Evolutionary conservation across 2,329 filamentous ascomycete species (phyloP).

Genomic region (Fusarium decemcellulare): DNA sequence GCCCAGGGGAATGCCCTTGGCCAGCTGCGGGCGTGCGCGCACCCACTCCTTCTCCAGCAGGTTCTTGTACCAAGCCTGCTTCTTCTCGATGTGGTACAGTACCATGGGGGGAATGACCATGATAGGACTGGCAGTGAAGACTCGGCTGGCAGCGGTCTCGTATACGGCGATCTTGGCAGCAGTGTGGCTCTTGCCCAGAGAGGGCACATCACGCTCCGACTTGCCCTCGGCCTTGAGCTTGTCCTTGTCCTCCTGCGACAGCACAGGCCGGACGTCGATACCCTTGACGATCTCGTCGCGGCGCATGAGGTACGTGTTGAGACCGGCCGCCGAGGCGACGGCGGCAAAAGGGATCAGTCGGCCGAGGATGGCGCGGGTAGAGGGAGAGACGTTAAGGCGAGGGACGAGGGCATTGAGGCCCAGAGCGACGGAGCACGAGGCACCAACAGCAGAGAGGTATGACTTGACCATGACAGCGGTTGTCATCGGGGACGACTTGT

Average conservation of each 20-base stretch:
- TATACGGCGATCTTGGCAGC: slow-evolving; percentile 91
- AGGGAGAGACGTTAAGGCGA: slow-evolving; percentile 83
- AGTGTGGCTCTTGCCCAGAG: slow-evolving; percentile 88
- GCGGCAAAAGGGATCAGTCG: slow-evolving; percentile 97
- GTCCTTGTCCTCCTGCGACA: slow-evolving; percentile 77
- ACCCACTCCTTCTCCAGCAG: slow-evolving; percentile 80
- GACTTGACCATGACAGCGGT: slow-evolving; percentile 87
- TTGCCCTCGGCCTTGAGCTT: slow-evolving; percentile 70
- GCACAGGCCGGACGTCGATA: slow-evolving; percentile 91
- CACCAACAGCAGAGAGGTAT: slow-evolving; percentile 91
- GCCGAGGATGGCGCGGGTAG: slow-evolving; percentile 81
- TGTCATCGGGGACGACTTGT: slow-evolving; percentile 94
- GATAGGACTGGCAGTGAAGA: slow-evolving; percentile 94
- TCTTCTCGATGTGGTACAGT: slow-evolving; percentile 82
- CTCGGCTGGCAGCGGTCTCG: slow-evolving; percentile 92
- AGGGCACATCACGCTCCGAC: slow-evolving; percentile 75
- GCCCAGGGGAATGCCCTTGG: slow-evolving; percentile 71
- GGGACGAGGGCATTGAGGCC: slow-evolving; percentile 93
- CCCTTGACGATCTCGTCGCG: slow-evolving; percentile 94
- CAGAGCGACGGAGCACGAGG: slow-evolving; percentile 93
- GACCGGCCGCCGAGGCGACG: slow-evolving; percentile 88
- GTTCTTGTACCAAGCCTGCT: slow-evolving; percentile 56
- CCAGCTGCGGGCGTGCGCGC: slow-evolving; percentile 78
- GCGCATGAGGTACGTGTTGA: slow-evolving; percentile 99
- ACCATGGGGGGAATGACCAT: slow-evolving; percentile 95